Percentiles rank a stretch among this genome's conserved stretches.
These are phyloP conservation scores for Globisporangium middletonii DNA, from an alignment of 352 stramenopile species.

Conservation along the genomic window DNA sequence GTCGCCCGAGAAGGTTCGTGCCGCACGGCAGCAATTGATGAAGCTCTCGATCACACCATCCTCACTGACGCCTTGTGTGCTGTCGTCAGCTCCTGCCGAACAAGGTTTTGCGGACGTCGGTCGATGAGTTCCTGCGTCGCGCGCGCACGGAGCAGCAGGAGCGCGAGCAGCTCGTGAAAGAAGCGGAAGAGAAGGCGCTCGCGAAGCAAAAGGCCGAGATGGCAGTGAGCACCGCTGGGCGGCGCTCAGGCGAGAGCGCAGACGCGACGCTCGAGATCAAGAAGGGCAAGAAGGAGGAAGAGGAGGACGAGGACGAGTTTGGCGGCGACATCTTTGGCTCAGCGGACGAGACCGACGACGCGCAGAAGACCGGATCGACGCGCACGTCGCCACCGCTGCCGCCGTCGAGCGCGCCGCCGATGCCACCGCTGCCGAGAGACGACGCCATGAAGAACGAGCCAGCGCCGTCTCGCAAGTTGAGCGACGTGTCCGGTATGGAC, in stretches of 20 bases:
- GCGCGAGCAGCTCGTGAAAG: constrained; percentile 77
- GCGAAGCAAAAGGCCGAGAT: constrained; percentile 75
- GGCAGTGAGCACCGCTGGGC: constrained; percentile 35
- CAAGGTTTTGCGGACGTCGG: constrained; percentile 77
- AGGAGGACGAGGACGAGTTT: constrained; percentile 83
- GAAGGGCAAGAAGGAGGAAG: constrained; percentile 72
- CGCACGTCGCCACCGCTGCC: constrained; percentile 21
- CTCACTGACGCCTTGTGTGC: constrained; percentile 1
- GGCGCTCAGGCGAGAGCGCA: constrained; percentile 59
- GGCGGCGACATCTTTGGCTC: constrained; percentile 80
- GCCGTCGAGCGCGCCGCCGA: constrained; percentile 9
- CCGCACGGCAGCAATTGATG: too few species aligned
- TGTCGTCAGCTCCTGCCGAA: constrained; percentile 51
- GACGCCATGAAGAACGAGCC: constrained; percentile 5
- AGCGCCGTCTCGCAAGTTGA: constrained; percentile 10
- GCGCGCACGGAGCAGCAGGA: constrained; percentile 79
- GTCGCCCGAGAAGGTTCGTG: constrained; percentile 78
- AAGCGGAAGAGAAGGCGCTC: constrained; percentile 75
- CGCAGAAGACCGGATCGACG: constrained; percentile 12
- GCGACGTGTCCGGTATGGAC: neutral
- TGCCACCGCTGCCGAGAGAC: constrained; percentile 38
- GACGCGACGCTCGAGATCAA: constrained; percentile 85
- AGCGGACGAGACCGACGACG: constrained; percentile 43
- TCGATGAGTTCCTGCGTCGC: constrained; percentile 78
- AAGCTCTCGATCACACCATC: too few species aligned